These are phyloP conservation scores for Coprinopsis marcescibilis DNA, from an alignment of 768 basidiomycete species.

Conservation along the genomic window DNA sequence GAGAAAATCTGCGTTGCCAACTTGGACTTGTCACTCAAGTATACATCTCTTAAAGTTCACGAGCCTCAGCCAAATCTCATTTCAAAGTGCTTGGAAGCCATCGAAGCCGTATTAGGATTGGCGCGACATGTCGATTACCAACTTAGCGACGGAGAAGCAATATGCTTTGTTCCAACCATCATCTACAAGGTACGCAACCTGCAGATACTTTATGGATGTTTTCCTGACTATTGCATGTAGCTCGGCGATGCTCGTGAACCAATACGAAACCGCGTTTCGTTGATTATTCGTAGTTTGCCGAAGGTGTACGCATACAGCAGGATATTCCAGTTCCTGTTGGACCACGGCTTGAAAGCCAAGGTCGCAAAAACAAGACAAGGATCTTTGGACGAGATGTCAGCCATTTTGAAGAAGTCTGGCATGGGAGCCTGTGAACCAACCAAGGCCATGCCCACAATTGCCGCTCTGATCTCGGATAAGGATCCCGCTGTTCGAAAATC, in stretches of 20 bases:
- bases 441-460: slow-evolving; percentile 75
- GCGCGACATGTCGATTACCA: slow-evolving; percentile 69
- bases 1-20: slow-evolving; percentile 74
- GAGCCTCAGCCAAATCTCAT: slow-evolving; percentile 88
- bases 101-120: slow-evolving; percentile 74
- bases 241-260: slow-evolving; percentile 90
- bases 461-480: slow-evolving; percentile 79
- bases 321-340: slow-evolving; percentile 80
- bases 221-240: slow-evolving; percentile 33
- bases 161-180: slow-evolving; percentile 84
- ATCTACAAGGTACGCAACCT: slow-evolving; percentile 68
- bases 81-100: slow-evolving; percentile 82
- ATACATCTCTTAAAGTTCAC: slow-evolving; percentile 83
- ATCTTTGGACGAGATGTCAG: slow-evolving; percentile 73
- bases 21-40: slow-evolving; percentile 89
- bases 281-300: slow-evolving; percentile 78
- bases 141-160: slow-evolving; percentile 79
- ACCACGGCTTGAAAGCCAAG: slow-evolving; percentile 85
- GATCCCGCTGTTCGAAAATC: slow-evolving; percentile 88
- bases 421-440: slow-evolving; percentile 73
- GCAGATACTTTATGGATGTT: not conserved
- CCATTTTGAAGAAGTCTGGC: slow-evolving; percentile 75
- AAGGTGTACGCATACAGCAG: slow-evolving; percentile 93
- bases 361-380: slow-evolving; percentile 90
- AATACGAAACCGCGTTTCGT: slow-evolving; percentile 72